Evolutionary conservation across 2,329 filamentous ascomycete genomes (phyloP), one percentile per base, ranked within the genome.

Genomic region (Alternaria sp.): DNA sequence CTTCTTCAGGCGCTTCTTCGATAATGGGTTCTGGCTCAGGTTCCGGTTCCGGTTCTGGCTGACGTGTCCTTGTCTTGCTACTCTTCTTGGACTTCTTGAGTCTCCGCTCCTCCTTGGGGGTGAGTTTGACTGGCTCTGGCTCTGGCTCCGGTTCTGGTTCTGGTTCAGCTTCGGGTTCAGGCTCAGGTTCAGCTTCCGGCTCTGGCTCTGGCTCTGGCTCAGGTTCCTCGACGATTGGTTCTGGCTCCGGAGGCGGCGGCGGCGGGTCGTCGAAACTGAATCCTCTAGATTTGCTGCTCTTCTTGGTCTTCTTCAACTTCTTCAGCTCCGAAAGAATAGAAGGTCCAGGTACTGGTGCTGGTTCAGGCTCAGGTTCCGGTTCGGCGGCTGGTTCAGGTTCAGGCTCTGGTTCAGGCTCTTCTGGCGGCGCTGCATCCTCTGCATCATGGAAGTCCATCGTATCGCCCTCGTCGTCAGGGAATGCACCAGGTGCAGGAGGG

Each of bases 261-360:
- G 74, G 72, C 10, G 75, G 72, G 54, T 79, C 77, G 30, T 77
- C 74, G 10, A 77, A 52, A 8, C 74, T 68, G 36, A 68, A 96
- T 91, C 77, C 91, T 96, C 80, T 89, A 86, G 66, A 65, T 54
- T 72, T 78, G 68, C 70, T 75, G 25, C 76, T 68, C 57, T 80
- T 74, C 57, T 74, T 74, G 4, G 69, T 68, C 55, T 74, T 74
- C 43, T 72, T 72, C 4, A 67, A 50, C 56, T 65, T 73, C 59
- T 65, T 70, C 36, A 62, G 55, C 55, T 62, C 54, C 32, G 61
- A 65, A 40, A 60, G 61, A 15, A 77, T 71, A 19, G 71, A 57
- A n/a, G 67, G 60, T 2, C 67, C 66, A 30, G 71, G 62, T n/a
- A 70, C 74, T 15, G 69, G 70, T 26, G 68, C 68, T 10, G 68